These are phyloP conservation scores for Mucuna pruriens DNA, from an alignment of 306 rosid species.

Conservation along the genomic window DNA sequence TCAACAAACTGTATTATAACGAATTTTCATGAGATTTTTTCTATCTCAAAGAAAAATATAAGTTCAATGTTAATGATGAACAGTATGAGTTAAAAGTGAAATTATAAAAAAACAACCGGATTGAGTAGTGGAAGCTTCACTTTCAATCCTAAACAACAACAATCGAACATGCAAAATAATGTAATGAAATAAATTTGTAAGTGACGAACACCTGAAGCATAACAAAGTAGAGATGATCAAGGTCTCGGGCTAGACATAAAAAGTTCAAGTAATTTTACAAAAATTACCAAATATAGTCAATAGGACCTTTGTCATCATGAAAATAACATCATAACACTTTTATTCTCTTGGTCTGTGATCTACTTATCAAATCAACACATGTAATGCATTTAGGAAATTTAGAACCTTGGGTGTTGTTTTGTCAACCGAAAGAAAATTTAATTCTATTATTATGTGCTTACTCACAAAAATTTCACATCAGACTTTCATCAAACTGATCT, in stretches of 20 bases:
- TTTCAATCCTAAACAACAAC: constrained; percentile 19
- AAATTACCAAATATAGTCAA: constrained; percentile 10
- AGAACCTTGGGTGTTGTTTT: too few species aligned
- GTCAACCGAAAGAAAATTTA: too few species aligned
- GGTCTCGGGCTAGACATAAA: background rate
- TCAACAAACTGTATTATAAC: too few species aligned
- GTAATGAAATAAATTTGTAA: background rate
- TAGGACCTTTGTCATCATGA: background rate
- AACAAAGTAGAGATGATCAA: constrained; percentile 8
- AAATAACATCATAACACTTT: background rate
- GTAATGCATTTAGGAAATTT: too few species aligned
- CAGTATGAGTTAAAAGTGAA: too few species aligned
- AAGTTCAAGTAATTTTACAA: background rate
- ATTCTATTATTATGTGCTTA: too few species aligned
- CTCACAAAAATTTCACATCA: background rate
- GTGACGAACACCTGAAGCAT: constrained; percentile 3
- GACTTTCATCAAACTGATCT: background rate
- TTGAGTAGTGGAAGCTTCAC: too few species aligned
- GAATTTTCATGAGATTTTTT: too few species aligned
- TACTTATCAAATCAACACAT: too few species aligned
- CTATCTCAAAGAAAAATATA: too few species aligned
- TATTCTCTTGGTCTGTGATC: background rate
- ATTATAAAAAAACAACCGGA: too few species aligned
- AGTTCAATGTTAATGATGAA: too few species aligned
- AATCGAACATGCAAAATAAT: background rate